Evolutionary conservation across 2,329 filamentous ascomycete genomes (phyloP).

Genomic region (Monosporascus cannonballus): DNA sequence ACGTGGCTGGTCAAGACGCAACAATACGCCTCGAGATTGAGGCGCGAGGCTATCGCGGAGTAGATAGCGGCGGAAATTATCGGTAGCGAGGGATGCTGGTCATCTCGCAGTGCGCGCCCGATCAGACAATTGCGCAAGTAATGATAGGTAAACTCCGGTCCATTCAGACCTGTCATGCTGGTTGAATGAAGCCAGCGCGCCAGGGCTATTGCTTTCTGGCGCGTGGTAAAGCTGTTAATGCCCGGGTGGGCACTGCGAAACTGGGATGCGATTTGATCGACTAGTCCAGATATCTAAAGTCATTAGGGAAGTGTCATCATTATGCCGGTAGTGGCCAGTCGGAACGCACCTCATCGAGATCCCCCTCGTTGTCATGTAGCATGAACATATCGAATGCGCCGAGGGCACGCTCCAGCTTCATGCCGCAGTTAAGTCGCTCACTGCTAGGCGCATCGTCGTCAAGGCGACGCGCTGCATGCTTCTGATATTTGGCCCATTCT

Average conservation of each 20-base stretch:
- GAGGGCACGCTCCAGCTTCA: slow-evolving; percentile 64
- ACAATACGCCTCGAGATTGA: slow-evolving; percentile 71
- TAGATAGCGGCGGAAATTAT: slow-evolving; percentile 84
- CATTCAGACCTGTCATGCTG: slow-evolving; percentile 64
- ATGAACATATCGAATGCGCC: slow-evolving; percentile 89
- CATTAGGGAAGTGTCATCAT: background rate
- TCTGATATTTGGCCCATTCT: slow-evolving; percentile 61
- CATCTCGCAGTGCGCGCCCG: slow-evolving; percentile 68
- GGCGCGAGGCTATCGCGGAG: slow-evolving; percentile 66
- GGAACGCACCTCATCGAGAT: slow-evolving; percentile 59
- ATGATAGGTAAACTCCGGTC: slow-evolving; percentile 63
- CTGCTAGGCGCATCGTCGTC: slow-evolving; percentile 14
- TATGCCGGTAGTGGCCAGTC: background rate
- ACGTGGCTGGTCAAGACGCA: slow-evolving; percentile 83
- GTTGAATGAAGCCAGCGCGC: slow-evolving; percentile 62
- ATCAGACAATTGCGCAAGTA: slow-evolving; percentile 84
- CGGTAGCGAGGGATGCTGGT: slow-evolving; percentile 73
- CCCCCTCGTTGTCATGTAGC: slow-evolving; percentile 63
- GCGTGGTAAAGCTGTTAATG: slow-evolving; percentile 52
- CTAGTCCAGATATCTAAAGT: slow-evolving; percentile 51
- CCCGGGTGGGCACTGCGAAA: slow-evolving; percentile 48
- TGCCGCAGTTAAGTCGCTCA: slow-evolving; percentile 39
- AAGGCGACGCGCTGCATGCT: slow-evolving; percentile 22
- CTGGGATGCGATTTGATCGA: slow-evolving; percentile 56
- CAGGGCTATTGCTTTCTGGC: slow-evolving; percentile 62